Evolutionary conservation across 2,329 filamentous ascomycete species (phyloP).

Genomic region (Claviceps pazoutovae): DNA sequence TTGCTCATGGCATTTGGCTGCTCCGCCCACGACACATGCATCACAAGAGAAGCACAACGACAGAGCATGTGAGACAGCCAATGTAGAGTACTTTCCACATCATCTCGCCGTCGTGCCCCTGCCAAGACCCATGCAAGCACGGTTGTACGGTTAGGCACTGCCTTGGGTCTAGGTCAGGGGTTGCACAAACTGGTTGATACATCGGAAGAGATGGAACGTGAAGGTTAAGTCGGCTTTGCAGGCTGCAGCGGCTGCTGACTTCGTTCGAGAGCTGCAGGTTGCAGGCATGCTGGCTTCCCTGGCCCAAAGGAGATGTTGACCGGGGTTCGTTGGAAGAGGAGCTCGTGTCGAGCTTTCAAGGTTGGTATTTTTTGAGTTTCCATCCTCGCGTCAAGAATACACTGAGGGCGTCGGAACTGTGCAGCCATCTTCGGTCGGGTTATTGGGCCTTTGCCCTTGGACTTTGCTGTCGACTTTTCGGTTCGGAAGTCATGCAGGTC

Average conservation of each 20-base stretch:
- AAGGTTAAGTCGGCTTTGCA: not conserved
- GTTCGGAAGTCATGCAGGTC: no score
- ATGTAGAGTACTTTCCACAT: not conserved
- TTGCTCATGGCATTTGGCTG: not conserved
- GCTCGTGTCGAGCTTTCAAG: no score
- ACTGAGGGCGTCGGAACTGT: no score
- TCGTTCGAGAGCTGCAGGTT: not conserved
- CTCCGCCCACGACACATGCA: not conserved
- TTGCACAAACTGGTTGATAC: not conserved
- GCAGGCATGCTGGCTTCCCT: not conserved
- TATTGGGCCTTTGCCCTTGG: no score
- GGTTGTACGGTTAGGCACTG: not conserved
- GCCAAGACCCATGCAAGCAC: not conserved
- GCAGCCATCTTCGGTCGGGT: no score
- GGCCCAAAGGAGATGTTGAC: not conserved
- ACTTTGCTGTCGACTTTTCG: no score
- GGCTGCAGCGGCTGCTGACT: not conserved
- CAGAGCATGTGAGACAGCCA: no score
- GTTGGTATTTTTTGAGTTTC: not conserved
- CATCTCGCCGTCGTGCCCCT: not conserved
- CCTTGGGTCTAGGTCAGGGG: slow-evolving; percentile 1
- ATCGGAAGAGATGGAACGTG: not conserved
- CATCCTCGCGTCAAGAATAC: not conserved
- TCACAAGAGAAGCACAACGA: no score
- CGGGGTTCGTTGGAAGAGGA: not conserved